Conservation (phyloP, 106 monocot genomes). For the Chionographis japonica region DNA sequence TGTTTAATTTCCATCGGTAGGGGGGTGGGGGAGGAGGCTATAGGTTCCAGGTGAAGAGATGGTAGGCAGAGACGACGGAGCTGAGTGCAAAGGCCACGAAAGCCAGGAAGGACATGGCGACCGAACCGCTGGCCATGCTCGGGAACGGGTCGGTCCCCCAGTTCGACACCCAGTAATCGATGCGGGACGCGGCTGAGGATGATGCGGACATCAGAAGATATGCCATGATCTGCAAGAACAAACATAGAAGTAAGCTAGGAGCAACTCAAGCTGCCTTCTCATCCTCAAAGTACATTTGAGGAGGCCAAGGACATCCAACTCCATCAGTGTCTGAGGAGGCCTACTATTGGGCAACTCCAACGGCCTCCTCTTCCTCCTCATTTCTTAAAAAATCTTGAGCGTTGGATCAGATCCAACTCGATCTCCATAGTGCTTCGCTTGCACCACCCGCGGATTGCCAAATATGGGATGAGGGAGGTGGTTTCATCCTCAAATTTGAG, state of each 20-base stretch:
- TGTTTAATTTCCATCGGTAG: no score
- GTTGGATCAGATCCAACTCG: no score
- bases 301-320: no score
- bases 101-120: conserved; percentile 52
- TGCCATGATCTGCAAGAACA: conserved; percentile 40
- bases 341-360: no score
- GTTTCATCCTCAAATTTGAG: no score
- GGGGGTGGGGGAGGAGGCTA: not conserved
- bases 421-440: no score
- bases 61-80: conserved; percentile 58
- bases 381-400: no score
- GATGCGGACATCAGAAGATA: conserved; percentile 70
- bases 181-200: conserved; percentile 52
- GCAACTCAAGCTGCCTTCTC: not conserved
- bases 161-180: conserved; percentile 48
- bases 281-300: no score
- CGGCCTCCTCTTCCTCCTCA: no score
- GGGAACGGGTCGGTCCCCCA: conserved; percentile 70
- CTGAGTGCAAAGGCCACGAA: conserved; percentile 61
- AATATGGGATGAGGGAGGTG: no score
- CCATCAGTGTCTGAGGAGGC: no score
- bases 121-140: conserved; percentile 50
- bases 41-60: conserved; percentile 30
- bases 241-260: not conserved
- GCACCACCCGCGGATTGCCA: no score